These are phyloP conservation scores for Fusarium pseudocircinatum DNA, from an alignment of 2,329 filamentous ascomycete genomes.

Conservation along the genomic window DNA sequence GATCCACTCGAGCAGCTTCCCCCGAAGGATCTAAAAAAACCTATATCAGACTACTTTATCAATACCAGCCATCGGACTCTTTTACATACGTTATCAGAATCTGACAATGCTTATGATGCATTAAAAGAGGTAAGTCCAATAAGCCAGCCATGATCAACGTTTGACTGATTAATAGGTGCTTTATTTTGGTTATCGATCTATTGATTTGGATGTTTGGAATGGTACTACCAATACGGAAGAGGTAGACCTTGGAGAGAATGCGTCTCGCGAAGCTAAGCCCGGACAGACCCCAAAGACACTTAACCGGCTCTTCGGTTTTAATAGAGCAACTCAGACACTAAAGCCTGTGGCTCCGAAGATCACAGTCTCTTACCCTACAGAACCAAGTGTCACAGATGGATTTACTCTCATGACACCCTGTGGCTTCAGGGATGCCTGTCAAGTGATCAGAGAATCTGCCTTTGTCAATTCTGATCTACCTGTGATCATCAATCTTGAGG, in stretches of 20 bases:
- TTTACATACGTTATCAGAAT: fast-evolving
- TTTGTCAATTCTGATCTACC: background rate
- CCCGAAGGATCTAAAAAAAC: background rate
- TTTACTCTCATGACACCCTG: fast-evolving
- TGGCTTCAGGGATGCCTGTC: background rate
- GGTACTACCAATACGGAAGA: too few species aligned
- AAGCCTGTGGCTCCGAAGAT: fast-evolving
- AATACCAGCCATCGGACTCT: background rate
- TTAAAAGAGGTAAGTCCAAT: fast-evolving
- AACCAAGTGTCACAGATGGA: background rate
- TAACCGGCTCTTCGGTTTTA: fast-evolving
- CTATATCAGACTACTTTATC: background rate
- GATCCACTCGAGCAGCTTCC: fast-evolving
- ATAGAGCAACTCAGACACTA: fast-evolving
- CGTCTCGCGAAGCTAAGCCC: background rate
- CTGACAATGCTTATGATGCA: fast-evolving
- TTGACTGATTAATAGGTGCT: fast-evolving
- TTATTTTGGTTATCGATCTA: background rate
- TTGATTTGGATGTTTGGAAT: background rate
- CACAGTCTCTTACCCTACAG: fast-evolving
- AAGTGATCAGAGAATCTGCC: fast-evolving
- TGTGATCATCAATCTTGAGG: fast-evolving
- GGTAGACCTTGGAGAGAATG: background rate
- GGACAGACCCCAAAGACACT: fast-evolving
- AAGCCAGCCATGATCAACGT: too few species aligned